Percentiles rank a stretch among this genome's conserved stretches.
Conservation (phyloP, 2,329 filamentous ascomycete genomes). For the Penicillium freii region DNA sequence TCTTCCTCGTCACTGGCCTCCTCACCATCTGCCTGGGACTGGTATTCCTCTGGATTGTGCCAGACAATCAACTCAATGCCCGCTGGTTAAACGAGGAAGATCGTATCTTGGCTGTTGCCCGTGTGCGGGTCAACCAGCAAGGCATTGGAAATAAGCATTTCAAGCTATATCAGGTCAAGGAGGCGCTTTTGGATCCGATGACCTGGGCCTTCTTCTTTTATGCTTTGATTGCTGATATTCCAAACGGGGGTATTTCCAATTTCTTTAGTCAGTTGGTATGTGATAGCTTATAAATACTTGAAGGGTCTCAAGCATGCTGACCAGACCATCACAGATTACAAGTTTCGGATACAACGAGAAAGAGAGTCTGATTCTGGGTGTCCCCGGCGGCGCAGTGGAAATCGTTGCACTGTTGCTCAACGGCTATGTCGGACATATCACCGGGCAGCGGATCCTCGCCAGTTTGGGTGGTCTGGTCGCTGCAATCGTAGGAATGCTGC, state of each 20-base stretch:
- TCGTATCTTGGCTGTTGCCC: slow-evolving; percentile 65
- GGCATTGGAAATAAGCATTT: slow-evolving; percentile 70
- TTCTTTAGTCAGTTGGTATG: slow-evolving; percentile 58
- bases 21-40: slow-evolving; percentile 51
- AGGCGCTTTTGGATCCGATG: slow-evolving; percentile 57
- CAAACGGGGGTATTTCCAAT: slow-evolving; percentile 60
- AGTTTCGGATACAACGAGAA: slow-evolving; percentile 64
- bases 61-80: slow-evolving; percentile 61
- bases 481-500: slow-evolving; percentile 59
- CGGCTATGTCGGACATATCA: slow-evolving; percentile 57
- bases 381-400: slow-evolving; percentile 65
- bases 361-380: slow-evolving; percentile 61
- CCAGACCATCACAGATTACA: slow-evolving; percentile 44
- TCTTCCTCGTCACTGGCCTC: slow-evolving; percentile 56
- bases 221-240: slow-evolving; percentile 56
- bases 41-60: slow-evolving; percentile 53
- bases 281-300: background rate
- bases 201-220: slow-evolving; percentile 62
- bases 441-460: slow-evolving; percentile 58
- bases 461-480: slow-evolving; percentile 52
- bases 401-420: slow-evolving; percentile 57
- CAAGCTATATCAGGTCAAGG: slow-evolving; percentile 64
- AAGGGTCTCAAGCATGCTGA: background rate
- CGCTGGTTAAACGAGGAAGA: slow-evolving; percentile 65
- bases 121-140: slow-evolving; percentile 71